A percentile compares a stretch with the other conserved stretches of the same genome.
Conservation (phyloP, 495 filamentous ascomycete species). For the Cudoniella acicularis region DNA sequence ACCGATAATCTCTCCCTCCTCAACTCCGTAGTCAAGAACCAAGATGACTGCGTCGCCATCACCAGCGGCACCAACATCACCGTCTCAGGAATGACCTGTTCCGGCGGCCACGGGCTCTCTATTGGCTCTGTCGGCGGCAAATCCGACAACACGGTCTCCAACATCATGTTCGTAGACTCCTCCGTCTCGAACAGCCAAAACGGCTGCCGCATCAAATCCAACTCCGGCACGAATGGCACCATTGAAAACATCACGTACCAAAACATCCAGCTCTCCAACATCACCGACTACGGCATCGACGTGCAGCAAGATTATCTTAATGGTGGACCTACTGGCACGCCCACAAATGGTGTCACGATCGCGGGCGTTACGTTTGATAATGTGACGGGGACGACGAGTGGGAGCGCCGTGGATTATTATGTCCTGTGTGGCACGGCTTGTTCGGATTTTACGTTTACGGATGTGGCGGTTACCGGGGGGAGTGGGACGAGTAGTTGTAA, state of each 20-base stretch:
- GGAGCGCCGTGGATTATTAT: constrained; percentile 38
- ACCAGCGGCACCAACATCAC: constrained; percentile 58
- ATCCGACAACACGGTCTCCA: constrained; percentile 53
- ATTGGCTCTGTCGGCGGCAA: constrained; percentile 66
- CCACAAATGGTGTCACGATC: constrained; percentile 42
- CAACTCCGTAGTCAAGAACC: constrained; percentile 53
- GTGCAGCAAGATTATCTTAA: constrained; percentile 47
- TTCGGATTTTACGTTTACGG: constrained; percentile 38
- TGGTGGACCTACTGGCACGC: constrained; percentile 40
- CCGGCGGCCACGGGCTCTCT: constrained; percentile 61
- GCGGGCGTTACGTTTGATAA: constrained; percentile 34
- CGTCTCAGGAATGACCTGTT: constrained; percentile 46
- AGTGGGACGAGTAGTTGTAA: constrained; percentile 39
- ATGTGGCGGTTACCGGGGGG: constrained; percentile 39
- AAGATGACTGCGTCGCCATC: constrained; percentile 62
- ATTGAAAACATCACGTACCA: constrained; percentile 54
- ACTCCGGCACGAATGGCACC: constrained; percentile 49
- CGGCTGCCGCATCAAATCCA: constrained; percentile 60
- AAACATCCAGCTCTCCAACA: constrained; percentile 53
- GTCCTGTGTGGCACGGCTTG: constrained; percentile 46
- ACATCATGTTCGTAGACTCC: constrained; percentile 50
- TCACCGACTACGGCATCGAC: constrained; percentile 58
- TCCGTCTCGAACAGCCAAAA: constrained; percentile 51
- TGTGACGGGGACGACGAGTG: constrained; percentile 37
- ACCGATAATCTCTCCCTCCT: constrained; percentile 47